A percentile compares a stretch with the other conserved stretches of the same genome.
phyloP scores from a whole-genome alignment of 2,329 filamentous ascomycete genomes.

The Verticillium klebahnii region DNA sequence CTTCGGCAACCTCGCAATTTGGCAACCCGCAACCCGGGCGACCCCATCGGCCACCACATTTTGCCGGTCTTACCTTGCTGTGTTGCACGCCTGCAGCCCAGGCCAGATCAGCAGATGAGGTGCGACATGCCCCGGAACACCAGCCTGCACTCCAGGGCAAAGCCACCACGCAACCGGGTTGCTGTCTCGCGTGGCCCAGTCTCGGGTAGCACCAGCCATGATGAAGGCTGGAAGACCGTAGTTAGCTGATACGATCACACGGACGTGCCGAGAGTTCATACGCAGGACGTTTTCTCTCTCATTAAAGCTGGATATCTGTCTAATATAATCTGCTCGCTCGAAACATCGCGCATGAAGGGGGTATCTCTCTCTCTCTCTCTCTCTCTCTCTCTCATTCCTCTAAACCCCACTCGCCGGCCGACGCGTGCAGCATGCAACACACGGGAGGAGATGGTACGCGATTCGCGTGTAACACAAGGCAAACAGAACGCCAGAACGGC shows the following conservation, averaged over 20 bases:
- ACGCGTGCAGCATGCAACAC: neutral
- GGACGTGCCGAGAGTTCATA: no score
- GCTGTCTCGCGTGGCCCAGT: neutral
- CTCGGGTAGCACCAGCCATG: no score
- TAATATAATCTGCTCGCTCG: neutral
- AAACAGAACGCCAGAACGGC: neutral
- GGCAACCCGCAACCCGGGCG: neutral
- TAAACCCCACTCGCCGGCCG: neutral
- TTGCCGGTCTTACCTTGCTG: neutral
- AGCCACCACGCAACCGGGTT: neutral
- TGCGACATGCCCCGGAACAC: neutral
- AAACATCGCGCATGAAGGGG: conserved; percentile 1
- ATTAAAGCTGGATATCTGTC: neutral
- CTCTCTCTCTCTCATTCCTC: conserved; percentile 4
- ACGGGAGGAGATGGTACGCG: neutral
- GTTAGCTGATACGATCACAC: neutral
- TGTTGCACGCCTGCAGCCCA: neutral
- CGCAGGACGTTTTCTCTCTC: neutral
- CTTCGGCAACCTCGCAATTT: neutral
- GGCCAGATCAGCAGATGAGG: neutral
- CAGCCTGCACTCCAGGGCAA: neutral
- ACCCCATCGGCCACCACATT: neutral
- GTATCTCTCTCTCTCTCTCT: conserved; percentile 10
- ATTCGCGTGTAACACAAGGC: neutral
- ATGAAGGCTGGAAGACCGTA: no score